Evolutionary conservation across 805 yeast genomes (phyloP), one percentile per base, ranked within the genome.

Genomic region (Nakazawaea laoshanensis): DNA sequence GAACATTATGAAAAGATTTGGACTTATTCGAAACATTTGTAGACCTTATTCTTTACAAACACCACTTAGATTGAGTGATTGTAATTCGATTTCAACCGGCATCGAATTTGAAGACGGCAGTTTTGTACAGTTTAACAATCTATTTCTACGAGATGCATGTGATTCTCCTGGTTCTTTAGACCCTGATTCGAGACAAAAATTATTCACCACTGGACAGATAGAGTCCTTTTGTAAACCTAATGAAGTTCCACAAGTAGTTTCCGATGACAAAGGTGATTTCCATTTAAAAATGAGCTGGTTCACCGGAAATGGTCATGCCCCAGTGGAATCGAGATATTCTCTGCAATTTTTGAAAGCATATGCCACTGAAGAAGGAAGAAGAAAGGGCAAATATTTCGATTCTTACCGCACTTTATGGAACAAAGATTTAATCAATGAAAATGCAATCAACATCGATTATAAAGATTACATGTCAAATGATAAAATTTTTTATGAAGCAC

Each of bases 71-170:
- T 12, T 32, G 3, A 11, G 20, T 7, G 13, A 16, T 16, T 33
- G 32, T 19, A 33, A 28, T 19, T 23, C 29, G 6, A n/a, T 12
- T 14, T 33, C 5, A 22, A 40, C 36, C 19, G 36, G 37, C 6
- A n/a, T 40, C 6, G 32, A 23, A 24, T 33, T 40, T 13, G 36
- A 35, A 4, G 27, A 35, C 16, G 30, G 30, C 17, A 22, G 19
- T 11, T 12, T 20, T 4, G 58, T 65, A 19, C 50, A 59, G 19
- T 70, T 59, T 49, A 66, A 59, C 43, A 72, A 68, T 32, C 53
- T 68, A 1, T 79, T 82, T 43, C 57, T 83, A 13, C 63, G 89
- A 46, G 94, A 82, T 45, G 64, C 85, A 0, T 76, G 85, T 29
- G 47, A 51, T 4, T 55, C 70, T 10, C 41, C 55, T 1, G 46